A percentile compares a stretch with the other conserved stretches of the same genome.
Evolutionary conservation across 495 filamentous ascomycete species (phyloP).

Genomic region (Rhypophila decipiens): DNA sequence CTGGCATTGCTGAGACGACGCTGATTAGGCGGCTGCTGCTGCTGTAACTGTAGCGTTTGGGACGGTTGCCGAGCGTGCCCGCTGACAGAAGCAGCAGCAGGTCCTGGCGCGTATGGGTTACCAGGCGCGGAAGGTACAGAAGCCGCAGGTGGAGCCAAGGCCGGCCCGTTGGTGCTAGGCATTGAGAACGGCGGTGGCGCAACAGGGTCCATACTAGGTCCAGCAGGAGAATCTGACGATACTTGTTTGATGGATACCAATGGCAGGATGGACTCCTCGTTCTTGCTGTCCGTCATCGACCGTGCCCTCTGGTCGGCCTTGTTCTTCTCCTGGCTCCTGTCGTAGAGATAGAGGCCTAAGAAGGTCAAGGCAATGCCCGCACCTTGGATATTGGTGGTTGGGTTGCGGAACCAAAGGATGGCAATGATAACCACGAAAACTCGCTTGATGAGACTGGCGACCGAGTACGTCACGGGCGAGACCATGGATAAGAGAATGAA

Average conservation of each 20-base stretch:
- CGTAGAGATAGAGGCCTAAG: slow-evolving; percentile 90
- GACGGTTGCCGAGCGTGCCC: too few relatives aligned
- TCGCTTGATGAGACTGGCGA: slow-evolving; percentile 90
- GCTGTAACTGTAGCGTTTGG: too few relatives aligned
- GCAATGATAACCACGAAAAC: slow-evolving; percentile 95
- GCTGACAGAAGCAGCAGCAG: neutral
- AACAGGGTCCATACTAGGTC: too few relatives aligned
- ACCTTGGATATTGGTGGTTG: slow-evolving; percentile 75
- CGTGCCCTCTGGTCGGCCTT: slow-evolving; percentile 69
- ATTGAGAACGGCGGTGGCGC: too few relatives aligned
- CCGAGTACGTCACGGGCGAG: slow-evolving; percentile 93
- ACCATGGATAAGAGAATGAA: slow-evolving; percentile 88
- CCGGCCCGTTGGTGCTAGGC: too few relatives aligned
- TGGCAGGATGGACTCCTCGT: slow-evolving; percentile 61
- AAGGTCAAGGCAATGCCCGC: slow-evolving; percentile 85
- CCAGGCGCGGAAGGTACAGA: too few relatives aligned
- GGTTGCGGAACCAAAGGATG: slow-evolving; percentile 91
- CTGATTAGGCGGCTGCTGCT: too few relatives aligned
- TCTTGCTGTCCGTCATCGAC: slow-evolving; percentile 36
- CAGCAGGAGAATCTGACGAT: too few relatives aligned
- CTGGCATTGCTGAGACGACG: too few relatives aligned
- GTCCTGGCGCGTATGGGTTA: neutral
- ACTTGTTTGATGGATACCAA: slow-evolving; percentile 50
- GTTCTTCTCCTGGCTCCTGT: slow-evolving; percentile 79
- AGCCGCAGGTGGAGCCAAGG: too few relatives aligned